A percentile compares a stretch with the other conserved stretches of the same genome.
These are phyloP conservation scores for Fusarium hostae DNA, from an alignment of 2,329 filamentous ascomycete genomes.

Conservation along the genomic window DNA sequence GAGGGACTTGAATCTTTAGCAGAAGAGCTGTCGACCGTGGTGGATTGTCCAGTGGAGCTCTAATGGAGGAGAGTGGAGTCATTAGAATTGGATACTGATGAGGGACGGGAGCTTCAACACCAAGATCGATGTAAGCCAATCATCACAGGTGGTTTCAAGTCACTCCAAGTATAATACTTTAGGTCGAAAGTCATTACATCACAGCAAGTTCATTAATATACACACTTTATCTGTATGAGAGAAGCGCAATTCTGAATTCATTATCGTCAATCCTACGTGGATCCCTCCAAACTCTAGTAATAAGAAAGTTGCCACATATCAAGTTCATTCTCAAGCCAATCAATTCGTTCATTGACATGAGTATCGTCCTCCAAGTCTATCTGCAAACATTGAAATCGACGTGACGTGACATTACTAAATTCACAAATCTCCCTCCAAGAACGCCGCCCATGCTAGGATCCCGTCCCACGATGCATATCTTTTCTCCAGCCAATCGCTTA, in stretches of 20 bases:
- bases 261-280: slow-evolving; percentile 27
- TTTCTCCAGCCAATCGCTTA: slow-evolving; percentile 1
- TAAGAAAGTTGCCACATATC: slow-evolving; percentile 18
- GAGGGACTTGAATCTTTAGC: slow-evolving; percentile 31
- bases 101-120: slow-evolving; percentile 9
- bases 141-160: not conserved
- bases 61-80: slow-evolving; percentile 22
- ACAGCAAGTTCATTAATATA: not conserved
- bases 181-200: not conserved
- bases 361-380: slow-evolving; percentile 42
- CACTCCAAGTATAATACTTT: not conserved
- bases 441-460: slow-evolving; percentile 39
- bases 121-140: slow-evolving; percentile 7
- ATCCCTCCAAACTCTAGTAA: slow-evolving; percentile 28
- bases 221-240: not conserved
- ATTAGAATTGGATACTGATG: not conserved
- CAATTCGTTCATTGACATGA: slow-evolving; percentile 43
- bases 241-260: slow-evolving; percentile 16
- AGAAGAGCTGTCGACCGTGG: slow-evolving; percentile 28
- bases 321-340: slow-evolving; percentile 31
- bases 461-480: slow-evolving; percentile 21
- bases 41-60: slow-evolving; percentile 42
- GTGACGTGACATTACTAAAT: slow-evolving; percentile 30
- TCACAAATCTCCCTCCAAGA: slow-evolving; percentile 35
- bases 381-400: slow-evolving; percentile 38